Evolutionary conservation across 202 grass and related monocot genomes (phyloP).

Genomic region (Eragrostis tef): DNA sequence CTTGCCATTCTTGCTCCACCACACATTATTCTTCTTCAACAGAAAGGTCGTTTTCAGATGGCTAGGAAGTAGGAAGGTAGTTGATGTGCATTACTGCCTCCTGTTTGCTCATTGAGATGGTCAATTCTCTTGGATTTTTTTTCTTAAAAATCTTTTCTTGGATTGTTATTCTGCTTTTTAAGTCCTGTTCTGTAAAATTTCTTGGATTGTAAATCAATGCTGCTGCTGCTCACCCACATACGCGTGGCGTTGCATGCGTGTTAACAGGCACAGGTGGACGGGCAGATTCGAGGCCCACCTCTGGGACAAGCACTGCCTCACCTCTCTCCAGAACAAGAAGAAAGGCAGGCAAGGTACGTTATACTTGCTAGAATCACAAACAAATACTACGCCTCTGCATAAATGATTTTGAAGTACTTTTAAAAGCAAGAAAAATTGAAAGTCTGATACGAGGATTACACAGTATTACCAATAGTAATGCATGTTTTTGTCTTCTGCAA

Average conservation of each 20-base stretch:
- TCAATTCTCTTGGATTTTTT: not conserved
- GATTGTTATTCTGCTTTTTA: no score
- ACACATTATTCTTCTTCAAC: not conserved
- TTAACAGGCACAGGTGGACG: constrained; percentile 90
- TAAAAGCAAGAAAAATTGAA: no score
- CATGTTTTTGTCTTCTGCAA: constrained; percentile 23
- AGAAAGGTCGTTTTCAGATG: constrained; percentile 33
- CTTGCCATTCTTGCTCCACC: not conserved
- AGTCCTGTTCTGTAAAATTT: not conserved
- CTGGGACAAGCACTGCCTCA: constrained; percentile 93
- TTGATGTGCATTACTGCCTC: constrained; percentile 40
- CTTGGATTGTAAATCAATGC: constrained; percentile 8
- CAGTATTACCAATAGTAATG: constrained; percentile 1
- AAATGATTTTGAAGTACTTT: not conserved
- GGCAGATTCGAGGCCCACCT: constrained; percentile 94
- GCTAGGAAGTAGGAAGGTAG: constrained; percentile 46
- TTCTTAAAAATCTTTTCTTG: no score
- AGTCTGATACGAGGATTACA: constrained; percentile 35
- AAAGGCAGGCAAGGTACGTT: constrained; percentile 89
- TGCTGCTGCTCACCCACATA: constrained; percentile 6
- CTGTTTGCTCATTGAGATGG: not conserved
- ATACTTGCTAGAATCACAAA: not conserved
- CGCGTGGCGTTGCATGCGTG: constrained; percentile 49
- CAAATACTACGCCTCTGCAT: not conserved
- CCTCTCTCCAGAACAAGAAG: constrained; percentile 81